These are phyloP conservation scores for Cucurbitaria berberidis DNA, from an alignment of 2,329 filamentous ascomycete genomes.

Conservation along the genomic window DNA sequence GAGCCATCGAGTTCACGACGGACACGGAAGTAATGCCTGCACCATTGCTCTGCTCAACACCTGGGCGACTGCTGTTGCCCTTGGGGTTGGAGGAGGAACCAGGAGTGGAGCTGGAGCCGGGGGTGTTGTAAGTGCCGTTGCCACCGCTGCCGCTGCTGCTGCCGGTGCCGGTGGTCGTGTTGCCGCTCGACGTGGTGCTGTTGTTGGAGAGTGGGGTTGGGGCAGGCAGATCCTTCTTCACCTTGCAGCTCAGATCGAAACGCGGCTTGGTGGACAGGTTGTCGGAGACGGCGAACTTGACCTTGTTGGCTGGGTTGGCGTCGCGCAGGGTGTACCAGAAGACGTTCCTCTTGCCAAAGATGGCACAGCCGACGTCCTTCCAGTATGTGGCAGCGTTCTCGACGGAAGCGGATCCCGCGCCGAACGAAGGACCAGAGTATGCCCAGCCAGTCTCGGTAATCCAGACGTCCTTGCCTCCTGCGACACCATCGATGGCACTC, in stretches of 20 bases:
- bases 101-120: too few relatives aligned
- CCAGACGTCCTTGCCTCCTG: constrained; percentile 45
- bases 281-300: constrained; percentile 64
- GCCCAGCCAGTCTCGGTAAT: constrained; percentile 50
- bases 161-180: constrained; percentile 6
- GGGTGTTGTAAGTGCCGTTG: too few relatives aligned
- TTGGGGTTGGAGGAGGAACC: constrained; percentile 1
- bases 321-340: constrained; percentile 48
- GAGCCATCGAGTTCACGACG: constrained; percentile 29
- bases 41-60: constrained; percentile 1
- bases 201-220: constrained; percentile 24
- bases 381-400: constrained; percentile 43
- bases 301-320: constrained; percentile 62
- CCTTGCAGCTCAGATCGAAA: constrained; percentile 61
- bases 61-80: not conserved
- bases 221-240: constrained; percentile 19
- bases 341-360: constrained; percentile 42
- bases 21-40: constrained; percentile 20
- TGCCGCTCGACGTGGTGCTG: constrained; percentile 17
- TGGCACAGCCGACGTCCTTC: constrained; percentile 42
- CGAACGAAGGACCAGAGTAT: constrained; percentile 38
- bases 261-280: constrained; percentile 59
- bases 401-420: constrained; percentile 33
- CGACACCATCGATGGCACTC: constrained; percentile 36
- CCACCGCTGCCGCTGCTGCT: not conserved